Evolutionary conservation across 768 basidiomycete genomes (phyloP).

Genomic region (Tricholoma sp.): DNA sequence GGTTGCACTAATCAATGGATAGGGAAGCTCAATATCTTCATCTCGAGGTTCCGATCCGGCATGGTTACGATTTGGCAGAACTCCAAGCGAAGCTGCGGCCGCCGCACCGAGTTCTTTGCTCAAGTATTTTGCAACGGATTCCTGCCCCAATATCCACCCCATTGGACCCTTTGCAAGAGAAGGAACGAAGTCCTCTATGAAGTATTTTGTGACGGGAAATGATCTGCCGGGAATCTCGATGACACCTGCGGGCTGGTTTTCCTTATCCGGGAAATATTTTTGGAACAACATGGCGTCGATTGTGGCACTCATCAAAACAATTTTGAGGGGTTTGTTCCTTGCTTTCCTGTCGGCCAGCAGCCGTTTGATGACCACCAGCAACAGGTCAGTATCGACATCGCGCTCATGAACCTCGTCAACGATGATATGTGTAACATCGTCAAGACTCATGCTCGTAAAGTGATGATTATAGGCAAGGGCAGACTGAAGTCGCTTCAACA

Average conservation of each 20-base stretch:
- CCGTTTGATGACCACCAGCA: conserved; percentile 85
- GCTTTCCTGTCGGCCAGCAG: conserved; percentile 69
- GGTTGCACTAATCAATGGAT: conserved; percentile 73
- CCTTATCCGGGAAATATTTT: conserved; percentile 70
- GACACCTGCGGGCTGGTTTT: conserved; percentile 56
- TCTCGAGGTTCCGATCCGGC: conserved; percentile 18
- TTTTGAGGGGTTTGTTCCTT: conserved; percentile 68
- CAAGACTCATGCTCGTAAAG: conserved; percentile 40
- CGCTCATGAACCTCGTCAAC: conserved; percentile 98
- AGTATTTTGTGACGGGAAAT: conserved; percentile 79
- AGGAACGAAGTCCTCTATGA: conserved; percentile 72
- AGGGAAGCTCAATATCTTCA: conserved; percentile 72
- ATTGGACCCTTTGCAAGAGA: conserved; percentile 38
- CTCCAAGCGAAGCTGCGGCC: conserved; percentile 19
- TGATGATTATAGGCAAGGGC: conserved; percentile 45
- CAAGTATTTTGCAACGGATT: conserved; percentile 67
- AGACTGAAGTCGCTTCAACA: conserved; percentile 81
- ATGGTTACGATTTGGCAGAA: conserved; percentile 13
- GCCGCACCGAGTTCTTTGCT: conserved; percentile 53
- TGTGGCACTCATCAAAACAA: conserved; percentile 94
- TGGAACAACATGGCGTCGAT: conserved; percentile 90
- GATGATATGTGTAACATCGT: conserved; percentile 82
- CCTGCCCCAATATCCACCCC: conserved; percentile 67
- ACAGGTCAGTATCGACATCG: conserved; percentile 86
- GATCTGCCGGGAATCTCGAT: conserved; percentile 88